Evolutionary conservation across 2,329 filamentous ascomycete genomes (phyloP).

Genomic region (Corynespora cassiicola): DNA sequence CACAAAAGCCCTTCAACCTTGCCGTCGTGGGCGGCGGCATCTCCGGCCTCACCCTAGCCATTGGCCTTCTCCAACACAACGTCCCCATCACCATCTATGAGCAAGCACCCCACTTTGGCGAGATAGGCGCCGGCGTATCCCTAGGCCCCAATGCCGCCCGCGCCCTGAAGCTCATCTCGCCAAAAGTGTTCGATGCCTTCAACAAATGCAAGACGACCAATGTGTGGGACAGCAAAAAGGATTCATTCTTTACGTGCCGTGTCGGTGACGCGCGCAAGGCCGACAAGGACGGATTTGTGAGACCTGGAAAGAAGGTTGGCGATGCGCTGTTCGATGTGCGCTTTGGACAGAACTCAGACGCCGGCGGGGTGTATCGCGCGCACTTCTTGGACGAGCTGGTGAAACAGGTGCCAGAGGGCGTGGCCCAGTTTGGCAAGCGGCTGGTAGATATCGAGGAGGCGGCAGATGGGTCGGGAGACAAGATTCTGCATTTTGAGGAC

Average conservation of each 20-base stretch:
- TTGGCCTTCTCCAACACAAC: conserved; percentile 56
- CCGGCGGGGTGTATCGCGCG: conserved; percentile 55
- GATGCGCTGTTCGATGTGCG: conserved; percentile 36
- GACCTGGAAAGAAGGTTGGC: conserved; percentile 35
- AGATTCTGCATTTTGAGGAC: conserved; percentile 54
- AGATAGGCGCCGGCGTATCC: conserved; percentile 65
- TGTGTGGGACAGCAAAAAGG: conserved; percentile 25
- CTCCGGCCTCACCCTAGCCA: conserved; percentile 61
- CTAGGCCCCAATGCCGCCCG: conserved; percentile 63
- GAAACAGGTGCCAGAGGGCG: conserved; percentile 53
- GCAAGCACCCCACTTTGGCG: conserved; percentile 59
- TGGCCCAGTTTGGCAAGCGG: conserved; percentile 53
- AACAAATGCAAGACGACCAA: conserved; percentile 50
- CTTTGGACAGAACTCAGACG: conserved; percentile 27
- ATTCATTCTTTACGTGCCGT: conserved; percentile 39
- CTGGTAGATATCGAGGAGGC: conserved; percentile 35
- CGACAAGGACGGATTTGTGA: conserved; percentile 35
- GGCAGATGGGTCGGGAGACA: conserved; percentile 37
- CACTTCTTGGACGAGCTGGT: conserved; percentile 59
- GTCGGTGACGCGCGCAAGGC: conserved; percentile 39
- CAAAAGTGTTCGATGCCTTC: conserved; percentile 49
- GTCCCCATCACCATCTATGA: conserved; percentile 63
- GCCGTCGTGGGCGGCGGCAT: conserved; percentile 68
- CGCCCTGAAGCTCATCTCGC: conserved; percentile 61
- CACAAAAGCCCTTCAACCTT: conserved; percentile 51